These are phyloP conservation scores for Xylaria grammica DNA, from an alignment of 495 filamentous ascomycete genomes.

Conservation along the genomic window DNA sequence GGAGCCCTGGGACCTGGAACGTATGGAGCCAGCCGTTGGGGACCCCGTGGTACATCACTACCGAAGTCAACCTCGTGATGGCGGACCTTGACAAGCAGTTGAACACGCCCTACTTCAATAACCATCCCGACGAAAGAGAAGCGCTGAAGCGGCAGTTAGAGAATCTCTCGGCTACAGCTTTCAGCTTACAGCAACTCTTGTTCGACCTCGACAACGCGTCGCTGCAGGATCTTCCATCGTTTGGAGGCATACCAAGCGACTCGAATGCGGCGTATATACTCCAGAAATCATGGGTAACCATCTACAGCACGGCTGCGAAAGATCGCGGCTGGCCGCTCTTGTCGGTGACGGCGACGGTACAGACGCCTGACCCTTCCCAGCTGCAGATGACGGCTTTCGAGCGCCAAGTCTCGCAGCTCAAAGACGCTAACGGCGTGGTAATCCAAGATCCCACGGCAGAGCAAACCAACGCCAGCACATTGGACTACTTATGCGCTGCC, in stretches of 20 bases:
- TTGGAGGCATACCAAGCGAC: constrained; percentile 6
- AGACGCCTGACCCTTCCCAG: constrained; percentile 8
- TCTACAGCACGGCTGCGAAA: constrained; percentile 9
- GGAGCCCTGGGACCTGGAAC: not conserved
- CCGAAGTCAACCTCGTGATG: constrained; percentile 1
- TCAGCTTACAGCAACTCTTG: constrained; percentile 9
- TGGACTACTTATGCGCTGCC: constrained; percentile 8
- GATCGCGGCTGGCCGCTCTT: constrained; percentile 8
- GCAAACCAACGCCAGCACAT: constrained; percentile 2
- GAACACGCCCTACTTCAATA: constrained; percentile 3
- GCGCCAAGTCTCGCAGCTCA: constrained; percentile 8
- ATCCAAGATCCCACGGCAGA: not conserved
- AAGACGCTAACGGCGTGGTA: not conserved
- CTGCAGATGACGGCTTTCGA: constrained; percentile 15
- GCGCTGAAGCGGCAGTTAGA: constrained; percentile 5
- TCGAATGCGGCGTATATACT: constrained; percentile 9
- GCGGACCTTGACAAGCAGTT: not conserved
- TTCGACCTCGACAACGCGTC: constrained; percentile 12
- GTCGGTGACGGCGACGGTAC: constrained; percentile 1
- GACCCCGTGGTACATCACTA: not conserved
- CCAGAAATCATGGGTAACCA: not conserved
- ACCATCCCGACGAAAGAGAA: constrained; percentile 9
- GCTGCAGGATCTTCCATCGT: not conserved
- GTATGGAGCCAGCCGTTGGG: constrained; percentile 1
- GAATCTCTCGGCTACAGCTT: constrained; percentile 6